Base-by-base conservation (phyloP, 2,329 filamentous ascomycete genomes). In the Fusarium sp. region DNA sequence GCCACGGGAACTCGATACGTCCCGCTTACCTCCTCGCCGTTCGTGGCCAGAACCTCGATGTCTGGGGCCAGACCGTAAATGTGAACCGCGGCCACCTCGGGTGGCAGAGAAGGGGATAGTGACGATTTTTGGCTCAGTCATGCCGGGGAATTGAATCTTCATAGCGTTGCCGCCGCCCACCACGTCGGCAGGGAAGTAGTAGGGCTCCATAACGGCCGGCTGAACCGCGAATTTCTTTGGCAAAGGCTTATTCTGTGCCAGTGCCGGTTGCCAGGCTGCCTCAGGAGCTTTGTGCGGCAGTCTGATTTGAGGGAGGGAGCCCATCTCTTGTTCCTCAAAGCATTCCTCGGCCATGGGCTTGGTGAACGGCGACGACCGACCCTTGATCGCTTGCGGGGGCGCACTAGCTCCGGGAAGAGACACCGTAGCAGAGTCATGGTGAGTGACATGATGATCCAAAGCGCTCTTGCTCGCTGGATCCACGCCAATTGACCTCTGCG, bases 281-380 rank as follows among this genome's bases (percentile, higher is more conserved):
- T 88, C 86, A 1, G 91, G 90, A 6, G 86, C 86, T 60, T 86
- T 86, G 48, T 86, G 84, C 8, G 92, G 92, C n/a, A 94, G 81
- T 58, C 87, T 88, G 27, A 94, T 89, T 23, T 88, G 85, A 1
- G 92, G 92, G n/a, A 94, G 81, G 8, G 92, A 94, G 4, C 92
- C 92, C 83, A 92, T 92, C 78, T 94, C 92, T 74, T 93, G 91
- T 75, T 94, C 91, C 76, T 94, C 92, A 70, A 95, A 95, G 70
- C 93, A 93, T 66, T 93, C 91, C 68, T 94, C 92, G 7, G 92
- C 91, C 81, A 94, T 91, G 50, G 89, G 89, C 75, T 91, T 92
- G 5, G 89, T 90, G 15, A 84, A 85, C 18, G 86, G 63, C 77
- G 31, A 85, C 83, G 50, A 82, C 82, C 58, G 82, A 48, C 83